A percentile compares a stretch with the other conserved stretches of the same genome.
Conservation (phyloP, 2,329 filamentous ascomycete genomes). For the Penicillium verrucosum region DNA sequence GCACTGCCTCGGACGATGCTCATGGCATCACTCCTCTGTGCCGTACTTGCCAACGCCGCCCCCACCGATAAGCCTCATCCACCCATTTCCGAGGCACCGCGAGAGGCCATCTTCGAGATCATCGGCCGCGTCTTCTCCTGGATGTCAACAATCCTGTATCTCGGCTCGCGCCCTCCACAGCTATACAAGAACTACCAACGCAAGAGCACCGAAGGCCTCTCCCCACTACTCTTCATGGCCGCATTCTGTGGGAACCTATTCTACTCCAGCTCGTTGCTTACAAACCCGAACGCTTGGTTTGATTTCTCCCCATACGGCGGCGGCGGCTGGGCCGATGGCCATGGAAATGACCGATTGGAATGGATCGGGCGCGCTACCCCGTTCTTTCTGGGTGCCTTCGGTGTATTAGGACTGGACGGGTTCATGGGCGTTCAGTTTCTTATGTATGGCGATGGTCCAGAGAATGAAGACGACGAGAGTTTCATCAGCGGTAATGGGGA, state of each 20-base stretch:
- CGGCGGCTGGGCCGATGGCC: conserved; percentile 57
- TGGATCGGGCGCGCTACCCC: conserved; percentile 60
- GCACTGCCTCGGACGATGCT: conserved; percentile 45
- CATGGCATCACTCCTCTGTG: conserved; percentile 45
- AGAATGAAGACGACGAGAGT: conserved; percentile 14
- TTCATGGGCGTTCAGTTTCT: conserved; percentile 62
- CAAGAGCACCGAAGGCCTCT: conserved; percentile 62
- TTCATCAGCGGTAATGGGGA: conserved; percentile 31
- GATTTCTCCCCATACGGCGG: conserved; percentile 55
- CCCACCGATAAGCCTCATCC: conserved; percentile 32
- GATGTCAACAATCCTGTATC: conserved; percentile 56
- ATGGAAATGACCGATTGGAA: conserved; percentile 53
- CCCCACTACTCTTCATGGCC: conserved; percentile 61
- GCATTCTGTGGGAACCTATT: conserved; percentile 67
- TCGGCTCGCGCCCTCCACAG: conserved; percentile 60
- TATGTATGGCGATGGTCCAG: conserved; percentile 53
- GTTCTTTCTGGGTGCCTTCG: conserved; percentile 65
- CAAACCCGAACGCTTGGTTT: conserved; percentile 63
- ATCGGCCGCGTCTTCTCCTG: conserved; percentile 55
- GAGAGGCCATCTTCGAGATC: conserved; percentile 38
- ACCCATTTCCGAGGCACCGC: conserved; percentile 18
- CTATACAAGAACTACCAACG: conserved; percentile 63
- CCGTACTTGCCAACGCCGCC: conserved; percentile 42
- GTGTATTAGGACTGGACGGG: conserved; percentile 61
- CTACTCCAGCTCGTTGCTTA: conserved; percentile 60